A percentile compares a stretch with the other conserved stretches of the same genome.
Evolutionary conservation across 2,329 filamentous ascomycete genomes (phyloP).

Genomic region (Ascochyta lentis): DNA sequence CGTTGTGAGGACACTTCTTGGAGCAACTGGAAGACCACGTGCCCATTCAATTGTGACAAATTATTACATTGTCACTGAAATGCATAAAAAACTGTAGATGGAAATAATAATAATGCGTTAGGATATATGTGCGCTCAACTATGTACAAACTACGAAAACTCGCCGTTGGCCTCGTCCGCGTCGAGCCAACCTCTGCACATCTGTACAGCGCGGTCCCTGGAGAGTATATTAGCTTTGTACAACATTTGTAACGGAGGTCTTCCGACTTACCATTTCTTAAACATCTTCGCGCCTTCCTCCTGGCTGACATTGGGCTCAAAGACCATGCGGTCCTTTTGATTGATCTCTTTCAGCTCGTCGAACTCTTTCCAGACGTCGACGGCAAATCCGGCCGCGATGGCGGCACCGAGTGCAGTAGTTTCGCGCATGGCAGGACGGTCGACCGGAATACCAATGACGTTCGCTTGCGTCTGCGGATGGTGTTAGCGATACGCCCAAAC

Average conservation of each 20-base stretch:
- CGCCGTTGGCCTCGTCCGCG: constrained; percentile 48
- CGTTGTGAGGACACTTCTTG: no score
- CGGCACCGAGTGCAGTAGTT: constrained; percentile 86
- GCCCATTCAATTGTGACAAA: no score
- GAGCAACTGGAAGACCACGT: no score
- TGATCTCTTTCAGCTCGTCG: constrained; percentile 75
- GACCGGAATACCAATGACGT: constrained; percentile 83
- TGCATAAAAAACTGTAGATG: no score
- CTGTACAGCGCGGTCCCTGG: constrained; percentile 63
- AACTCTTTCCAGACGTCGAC: constrained; percentile 79
- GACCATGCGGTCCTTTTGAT: constrained; percentile 70
- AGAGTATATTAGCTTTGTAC: neutral
- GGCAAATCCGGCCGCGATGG: constrained; percentile 87
- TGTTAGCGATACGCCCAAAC: constrained; percentile 22
- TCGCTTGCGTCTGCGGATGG: constrained; percentile 71
- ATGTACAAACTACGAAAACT: constrained; percentile 32
- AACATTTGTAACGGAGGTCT: no score
- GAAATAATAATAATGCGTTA: neutral
- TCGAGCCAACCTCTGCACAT: constrained; percentile 78
- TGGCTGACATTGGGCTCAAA: constrained; percentile 72
- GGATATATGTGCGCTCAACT: constrained; percentile 9
- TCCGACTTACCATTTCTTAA: constrained; percentile 65
- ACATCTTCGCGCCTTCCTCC: constrained; percentile 67
- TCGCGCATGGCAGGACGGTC: constrained; percentile 88
- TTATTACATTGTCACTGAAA: no score